A percentile compares a stretch with the other conserved stretches of the same genome.
Conservation (phyloP, 139 green algal species). For the Closterium sp. region DNA sequence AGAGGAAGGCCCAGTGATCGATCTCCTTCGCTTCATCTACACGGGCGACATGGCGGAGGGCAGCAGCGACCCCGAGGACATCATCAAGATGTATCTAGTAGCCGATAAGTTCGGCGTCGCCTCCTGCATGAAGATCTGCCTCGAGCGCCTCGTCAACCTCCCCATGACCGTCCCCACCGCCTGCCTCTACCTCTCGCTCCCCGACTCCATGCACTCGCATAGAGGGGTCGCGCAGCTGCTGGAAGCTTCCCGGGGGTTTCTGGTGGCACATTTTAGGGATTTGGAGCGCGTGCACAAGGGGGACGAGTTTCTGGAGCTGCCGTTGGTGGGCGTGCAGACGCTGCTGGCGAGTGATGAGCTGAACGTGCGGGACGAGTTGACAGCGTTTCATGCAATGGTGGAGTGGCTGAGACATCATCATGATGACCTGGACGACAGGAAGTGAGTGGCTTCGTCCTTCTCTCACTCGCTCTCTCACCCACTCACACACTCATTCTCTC, state of each 20-base stretch:
- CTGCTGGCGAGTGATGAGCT: constrained; percentile 37
- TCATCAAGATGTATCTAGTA: constrained; percentile 44
- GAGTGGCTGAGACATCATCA: constrained; percentile 17
- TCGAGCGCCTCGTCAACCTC: constrained; percentile 25
- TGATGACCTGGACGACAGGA: constrained; percentile 1
- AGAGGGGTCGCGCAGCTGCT: constrained; percentile 15
- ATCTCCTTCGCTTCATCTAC: constrained; percentile 37
- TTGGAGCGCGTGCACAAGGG: constrained; percentile 16
- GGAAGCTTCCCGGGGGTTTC: constrained; percentile 15
- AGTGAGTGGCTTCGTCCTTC: too few species aligned
- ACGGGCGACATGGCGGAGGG: constrained; percentile 34
- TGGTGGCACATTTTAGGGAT: constrained; percentile 31
- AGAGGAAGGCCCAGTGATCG: constrained; percentile 36
- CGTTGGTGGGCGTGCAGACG: constrained; percentile 30
- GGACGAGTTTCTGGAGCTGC: constrained; percentile 38
- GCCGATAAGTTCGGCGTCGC: constrained; percentile 41
- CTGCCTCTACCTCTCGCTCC: constrained; percentile 28
- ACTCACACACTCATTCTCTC: too few species aligned
- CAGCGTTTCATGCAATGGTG: constrained; percentile 26
- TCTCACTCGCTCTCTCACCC: too few species aligned
- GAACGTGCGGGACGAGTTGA: constrained; percentile 23
- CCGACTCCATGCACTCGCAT: constrained; percentile 30
- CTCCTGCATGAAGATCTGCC: constrained; percentile 43
- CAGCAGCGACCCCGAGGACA: constrained; percentile 35
- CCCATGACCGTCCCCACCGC: constrained; percentile 23